Evolutionary conservation across 2,329 filamentous ascomycete genomes (phyloP), one percentile per base, ranked within the genome.

Genomic region (Rutstroemia sp.): DNA sequence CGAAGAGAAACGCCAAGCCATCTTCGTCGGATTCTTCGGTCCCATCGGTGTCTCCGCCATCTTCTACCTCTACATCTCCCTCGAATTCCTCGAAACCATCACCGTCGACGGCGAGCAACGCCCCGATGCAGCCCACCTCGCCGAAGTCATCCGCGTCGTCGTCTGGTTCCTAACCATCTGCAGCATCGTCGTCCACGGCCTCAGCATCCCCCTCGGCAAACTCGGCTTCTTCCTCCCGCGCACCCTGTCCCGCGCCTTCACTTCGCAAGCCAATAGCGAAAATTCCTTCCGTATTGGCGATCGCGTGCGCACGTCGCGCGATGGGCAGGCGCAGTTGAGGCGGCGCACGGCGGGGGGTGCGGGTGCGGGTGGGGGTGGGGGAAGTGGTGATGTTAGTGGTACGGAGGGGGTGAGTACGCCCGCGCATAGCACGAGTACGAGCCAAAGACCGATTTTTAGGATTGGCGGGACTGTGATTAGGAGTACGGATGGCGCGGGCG

Each of bases 11-110:
- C 79, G 81, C 4, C 90, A 95, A 63, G 90, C 90, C 1, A 73
- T 88, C 0, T 96, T 95, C 66, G 88, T 94, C 7, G 92, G 92
- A 0, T 96, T 95, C 74, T 96, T 96, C 62, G 92, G 92, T 0
- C 92, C 92, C 0, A 92, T 96, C 56, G 91, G 92, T 2, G 91
- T 96, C 1, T 90, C 88, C 16, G 92, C 90, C 1, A 81, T 96
- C 19, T 96, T 95, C 69, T 96, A 96, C 68, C 78, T 96, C 5
- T 95, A 91, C 66, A 77, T 96, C 59, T 86, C 81, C 42, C 71
- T 88, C 1, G 88, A 95, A 23, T 96, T 92, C 59, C 75, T 96
- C 50, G 72, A 70, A 30, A 72, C 58, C 2, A 66, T 82, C n/a
- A 80, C 77, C 0, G 79, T 83, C 7, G 74, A 88, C 52, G 85